phyloP scores from a whole-genome alignment of 768 basidiomycete species.

The Termitomyces eurrhizus region DNA sequence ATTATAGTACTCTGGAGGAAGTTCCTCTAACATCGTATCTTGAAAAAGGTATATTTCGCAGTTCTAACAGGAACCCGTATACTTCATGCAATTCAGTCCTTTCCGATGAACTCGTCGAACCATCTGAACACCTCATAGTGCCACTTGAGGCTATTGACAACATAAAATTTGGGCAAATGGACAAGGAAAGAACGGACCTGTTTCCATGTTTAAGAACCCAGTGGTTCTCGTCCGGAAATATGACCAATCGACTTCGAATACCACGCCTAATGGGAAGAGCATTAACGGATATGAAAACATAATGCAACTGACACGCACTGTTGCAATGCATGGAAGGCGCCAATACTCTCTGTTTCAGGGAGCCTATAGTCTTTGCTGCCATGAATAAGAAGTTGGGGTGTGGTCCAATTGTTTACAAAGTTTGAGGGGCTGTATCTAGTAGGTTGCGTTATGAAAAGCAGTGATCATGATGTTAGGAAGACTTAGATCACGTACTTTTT shows the following conservation, averaged over 20 bases:
- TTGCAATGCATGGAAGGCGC: constrained; percentile 81
- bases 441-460: neutral
- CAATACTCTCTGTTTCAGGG: constrained; percentile 81
- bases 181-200: constrained; percentile 38
- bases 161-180: neutral
- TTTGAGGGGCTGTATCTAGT: constrained; percentile 73
- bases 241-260: constrained; percentile 70
- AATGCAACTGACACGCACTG: constrained; percentile 46
- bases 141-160: constrained; percentile 72
- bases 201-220: constrained; percentile 85
- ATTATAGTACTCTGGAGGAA: no score
- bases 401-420: constrained; percentile 81
- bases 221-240: constrained; percentile 91
- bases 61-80: no score
- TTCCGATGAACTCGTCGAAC: constrained; percentile 69
- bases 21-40: no score
- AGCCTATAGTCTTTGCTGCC: constrained; percentile 87
- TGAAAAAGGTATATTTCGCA: neutral
- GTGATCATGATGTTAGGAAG: neutral
- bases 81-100: constrained; percentile 10
- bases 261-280: constrained; percentile 45
- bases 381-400: constrained; percentile 82
- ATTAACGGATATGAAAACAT: neutral
- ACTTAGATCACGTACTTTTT: constrained; percentile 45
- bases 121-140: constrained; percentile 92